Evolutionary conservation across 352 stramenopile species (phyloP).

Genomic region (Phytopythium helicoides): DNA sequence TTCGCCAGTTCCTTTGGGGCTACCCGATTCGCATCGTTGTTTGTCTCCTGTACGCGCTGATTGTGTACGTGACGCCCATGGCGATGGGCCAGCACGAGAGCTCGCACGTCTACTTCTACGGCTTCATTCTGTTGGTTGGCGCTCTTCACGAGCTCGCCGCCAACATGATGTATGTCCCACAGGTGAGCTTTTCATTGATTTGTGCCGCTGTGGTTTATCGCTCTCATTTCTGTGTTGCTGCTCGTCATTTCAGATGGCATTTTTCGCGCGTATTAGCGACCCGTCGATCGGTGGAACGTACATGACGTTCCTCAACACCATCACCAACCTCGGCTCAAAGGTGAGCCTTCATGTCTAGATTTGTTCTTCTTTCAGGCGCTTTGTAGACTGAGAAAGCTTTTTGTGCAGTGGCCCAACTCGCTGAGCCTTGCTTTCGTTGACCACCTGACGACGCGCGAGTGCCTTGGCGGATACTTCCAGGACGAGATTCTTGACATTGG

Average conservation of each 20-base stretch:
- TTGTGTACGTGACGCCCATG: constrained; percentile 80
- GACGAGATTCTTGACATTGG: constrained; percentile 73
- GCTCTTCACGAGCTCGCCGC: constrained; percentile 80
- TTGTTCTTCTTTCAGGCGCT: too few species aligned
- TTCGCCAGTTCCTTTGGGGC: constrained; percentile 78
- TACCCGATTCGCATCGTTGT: constrained; percentile 85
- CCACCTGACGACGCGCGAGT: constrained; percentile 77
- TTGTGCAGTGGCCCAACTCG: constrained; percentile 76
- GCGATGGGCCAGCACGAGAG: constrained; percentile 77
- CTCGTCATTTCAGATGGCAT: constrained; percentile 92
- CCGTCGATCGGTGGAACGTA: constrained; percentile 98
- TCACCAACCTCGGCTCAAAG: constrained; percentile 97
- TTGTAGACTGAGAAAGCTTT: too few species aligned
- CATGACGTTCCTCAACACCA: constrained; percentile 99
- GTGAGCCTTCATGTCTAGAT: too few species aligned
- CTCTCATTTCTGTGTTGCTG: not conserved
- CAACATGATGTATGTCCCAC: constrained; percentile 92
- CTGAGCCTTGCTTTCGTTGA: constrained; percentile 82
- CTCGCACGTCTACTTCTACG: constrained; percentile 79
- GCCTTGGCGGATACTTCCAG: constrained; percentile 62
- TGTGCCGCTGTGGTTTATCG: not conserved
- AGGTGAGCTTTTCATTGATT: constrained; percentile 48
- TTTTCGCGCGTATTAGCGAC: constrained; percentile 97
- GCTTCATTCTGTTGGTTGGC: constrained; percentile 62
- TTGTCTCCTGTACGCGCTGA: constrained; percentile 75